Percentiles rank a stretch among this genome's conserved stretches.
Conservation (phyloP, 768 basidiomycete species). For the Lactarius sanguifluus region DNA sequence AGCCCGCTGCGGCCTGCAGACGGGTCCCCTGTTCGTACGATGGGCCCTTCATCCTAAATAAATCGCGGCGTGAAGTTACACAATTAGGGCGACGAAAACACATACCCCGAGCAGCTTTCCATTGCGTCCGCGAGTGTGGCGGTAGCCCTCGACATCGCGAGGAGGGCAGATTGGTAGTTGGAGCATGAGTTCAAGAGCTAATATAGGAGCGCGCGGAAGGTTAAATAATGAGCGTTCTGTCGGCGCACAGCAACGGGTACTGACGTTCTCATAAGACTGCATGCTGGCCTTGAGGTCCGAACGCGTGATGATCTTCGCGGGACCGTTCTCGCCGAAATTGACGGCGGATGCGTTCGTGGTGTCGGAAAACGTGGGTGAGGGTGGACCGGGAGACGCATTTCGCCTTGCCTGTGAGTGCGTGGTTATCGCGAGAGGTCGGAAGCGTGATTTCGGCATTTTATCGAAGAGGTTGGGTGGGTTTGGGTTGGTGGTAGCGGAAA, state of each 20-base stretch:
- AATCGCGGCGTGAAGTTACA: background rate
- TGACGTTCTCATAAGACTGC: slow-evolving; percentile 79
- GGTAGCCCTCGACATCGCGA: slow-evolving; percentile 79
- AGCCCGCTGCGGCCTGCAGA: slow-evolving; percentile 80
- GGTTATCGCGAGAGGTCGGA: slow-evolving; percentile 51
- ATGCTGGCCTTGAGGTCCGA: slow-evolving; percentile 74
- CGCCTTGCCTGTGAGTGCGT: slow-evolving; percentile 36
- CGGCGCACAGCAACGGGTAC: slow-evolving; percentile 33
- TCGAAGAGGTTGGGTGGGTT: background rate
- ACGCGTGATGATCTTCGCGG: slow-evolving; percentile 80
- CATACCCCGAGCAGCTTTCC: slow-evolving; percentile 80
- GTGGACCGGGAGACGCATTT: slow-evolving; percentile 55
- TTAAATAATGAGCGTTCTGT: slow-evolving; percentile 1
- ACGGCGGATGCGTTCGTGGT: slow-evolving; percentile 75
- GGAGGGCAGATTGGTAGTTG: slow-evolving; percentile 75
- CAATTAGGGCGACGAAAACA: slow-evolving; percentile 10
- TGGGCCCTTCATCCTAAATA: slow-evolving; percentile 73
- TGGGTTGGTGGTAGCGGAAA: background rate
- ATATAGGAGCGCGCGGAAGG: background rate
- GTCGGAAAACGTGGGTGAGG: slow-evolving; percentile 84
- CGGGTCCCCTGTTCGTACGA: slow-evolving; percentile 78
- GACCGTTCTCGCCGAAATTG: slow-evolving; percentile 72
- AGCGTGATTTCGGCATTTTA: slow-evolving; percentile 56
- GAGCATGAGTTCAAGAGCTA: slow-evolving; percentile 78
- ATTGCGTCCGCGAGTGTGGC: slow-evolving; percentile 85